Evolutionary conservation across 768 basidiomycete species (phyloP).

Genomic region (Leccinellum luteum): DNA sequence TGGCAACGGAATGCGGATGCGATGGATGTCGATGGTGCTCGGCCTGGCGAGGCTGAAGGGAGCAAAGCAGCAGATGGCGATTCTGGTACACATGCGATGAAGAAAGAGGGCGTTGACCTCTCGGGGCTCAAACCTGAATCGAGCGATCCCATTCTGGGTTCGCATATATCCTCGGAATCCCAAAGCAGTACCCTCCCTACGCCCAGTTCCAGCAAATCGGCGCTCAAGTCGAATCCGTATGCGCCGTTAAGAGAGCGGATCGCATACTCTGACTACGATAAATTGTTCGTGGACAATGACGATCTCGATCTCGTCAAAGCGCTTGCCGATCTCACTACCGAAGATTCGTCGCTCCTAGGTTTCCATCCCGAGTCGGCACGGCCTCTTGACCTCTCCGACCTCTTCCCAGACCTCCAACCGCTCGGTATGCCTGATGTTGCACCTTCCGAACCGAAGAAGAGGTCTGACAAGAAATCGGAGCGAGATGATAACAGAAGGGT

Average conservation of each 20-base stretch:
- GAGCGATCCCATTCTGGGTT: slow-evolving; percentile 49
- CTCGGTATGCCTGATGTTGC: slow-evolving; percentile 51
- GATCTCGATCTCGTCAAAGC: slow-evolving; percentile 51
- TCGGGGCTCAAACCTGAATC: slow-evolving; percentile 55
- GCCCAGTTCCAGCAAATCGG: slow-evolving; percentile 35
- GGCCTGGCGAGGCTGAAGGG: slow-evolving; percentile 26
- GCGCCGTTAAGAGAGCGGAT: slow-evolving; percentile 60
- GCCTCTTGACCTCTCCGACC: slow-evolving; percentile 52
- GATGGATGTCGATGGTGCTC: slow-evolving; percentile 35
- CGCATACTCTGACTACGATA: slow-evolving; percentile 40
- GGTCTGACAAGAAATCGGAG: slow-evolving; percentile 52
- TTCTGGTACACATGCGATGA: slow-evolving; percentile 20
- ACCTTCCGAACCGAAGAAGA: slow-evolving; percentile 42
- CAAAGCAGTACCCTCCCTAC: slow-evolving; percentile 22
- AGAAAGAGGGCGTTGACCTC: slow-evolving; percentile 25
- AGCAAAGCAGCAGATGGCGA: slow-evolving; percentile 8
- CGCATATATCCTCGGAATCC: slow-evolving; percentile 39
- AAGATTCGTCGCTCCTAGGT: slow-evolving; percentile 14
- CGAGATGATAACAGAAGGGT: slow-evolving; percentile 69
- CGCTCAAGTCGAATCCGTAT: slow-evolving; percentile 44
- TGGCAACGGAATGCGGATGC: slow-evolving; percentile 22
- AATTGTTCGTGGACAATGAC: slow-evolving; percentile 54
- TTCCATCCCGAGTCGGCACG: slow-evolving; percentile 26
- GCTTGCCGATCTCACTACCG: slow-evolving; percentile 39
- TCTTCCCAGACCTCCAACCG: slow-evolving; percentile 84